These are phyloP conservation scores for Barnettozyma populi DNA, from an alignment of 805 yeast species.

Conservation along the genomic window DNA sequence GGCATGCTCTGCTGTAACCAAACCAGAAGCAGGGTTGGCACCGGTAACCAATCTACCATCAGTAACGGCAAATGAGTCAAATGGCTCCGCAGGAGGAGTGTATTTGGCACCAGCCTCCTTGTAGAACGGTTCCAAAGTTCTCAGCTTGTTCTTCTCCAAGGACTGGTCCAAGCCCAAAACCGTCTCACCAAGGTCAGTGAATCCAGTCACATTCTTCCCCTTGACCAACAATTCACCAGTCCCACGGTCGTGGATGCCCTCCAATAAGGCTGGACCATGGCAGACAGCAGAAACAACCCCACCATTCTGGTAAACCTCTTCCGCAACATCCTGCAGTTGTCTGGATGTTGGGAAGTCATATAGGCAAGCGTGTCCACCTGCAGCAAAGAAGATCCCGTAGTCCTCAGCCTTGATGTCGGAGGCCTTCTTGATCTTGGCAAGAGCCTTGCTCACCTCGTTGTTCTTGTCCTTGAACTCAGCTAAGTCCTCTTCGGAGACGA, in stretches of 20 bases:
- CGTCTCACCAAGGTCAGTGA: constrained; percentile 45
- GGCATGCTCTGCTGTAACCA: constrained; percentile 40
- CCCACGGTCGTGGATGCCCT: constrained; percentile 36
- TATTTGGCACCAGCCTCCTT: constrained; percentile 38
- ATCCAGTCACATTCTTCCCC: constrained; percentile 57
- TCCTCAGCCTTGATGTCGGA: constrained; percentile 43
- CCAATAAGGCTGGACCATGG: constrained; percentile 61
- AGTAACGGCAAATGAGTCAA: constrained; percentile 42
- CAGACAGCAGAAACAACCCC: constrained; percentile 63
- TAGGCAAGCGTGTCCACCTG: constrained; percentile 62
- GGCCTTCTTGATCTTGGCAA: constrained; percentile 40
- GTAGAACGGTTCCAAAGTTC: constrained; percentile 35
- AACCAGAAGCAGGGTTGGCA: constrained; percentile 56
- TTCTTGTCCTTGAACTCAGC: constrained; percentile 32
- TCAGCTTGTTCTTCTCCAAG: constrained; percentile 25
- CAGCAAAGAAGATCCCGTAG: constrained; percentile 51
- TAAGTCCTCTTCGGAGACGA: constrained; percentile 40
- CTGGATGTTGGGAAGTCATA: constrained; percentile 53
- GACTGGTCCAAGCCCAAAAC: constrained; percentile 23
- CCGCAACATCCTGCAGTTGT: constrained; percentile 40
- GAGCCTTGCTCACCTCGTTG: constrained; percentile 34
- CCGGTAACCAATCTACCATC: constrained; percentile 65
- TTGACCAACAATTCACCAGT: constrained; percentile 41
- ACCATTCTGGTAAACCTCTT: constrained; percentile 40
- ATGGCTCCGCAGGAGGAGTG: constrained; percentile 44